Evolutionary conservation across 2,329 filamentous ascomycete species (phyloP), one percentile per base, ranked within the genome.

Genomic region (Clonostachys rhizophaga): DNA sequence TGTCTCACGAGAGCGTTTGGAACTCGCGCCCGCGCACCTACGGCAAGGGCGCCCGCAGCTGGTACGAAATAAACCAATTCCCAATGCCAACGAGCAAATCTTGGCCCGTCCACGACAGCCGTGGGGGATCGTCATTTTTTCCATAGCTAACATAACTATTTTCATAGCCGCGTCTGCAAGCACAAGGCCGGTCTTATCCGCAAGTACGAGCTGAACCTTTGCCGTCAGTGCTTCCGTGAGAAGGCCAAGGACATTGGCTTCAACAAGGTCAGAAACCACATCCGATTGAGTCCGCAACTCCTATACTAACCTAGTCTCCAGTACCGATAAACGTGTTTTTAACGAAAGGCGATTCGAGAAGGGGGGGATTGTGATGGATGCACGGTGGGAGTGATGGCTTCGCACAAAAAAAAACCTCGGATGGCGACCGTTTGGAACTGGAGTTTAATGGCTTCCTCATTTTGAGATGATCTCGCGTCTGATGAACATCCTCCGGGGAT

Each of bases 141-240:
- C 49, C 42, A 30, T 33, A n/a, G 56, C 65, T 68, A 59, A 67
- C 63, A 49, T 54, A 45, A 12, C 9, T 30, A 4, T 24, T 54
- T 52, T 49, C 58, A 57, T 58, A 83, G 79, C 79, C 79, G 79
- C 56, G 77, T 83, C 68, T 83, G 79, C 89, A 90, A 91, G 70
- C 92, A 99, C 88, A 86, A 83, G 70, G 92, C 94, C 68, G 94
- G 94, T 95, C 86, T 99, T 63, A 96, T 99, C 85, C 91, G 94
- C 82, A 99, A 99, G 82, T 99, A 99, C 81, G 92, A 94, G 70
- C 83, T 96, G 64, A 90, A 95, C 76, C 83, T 87, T 69, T 87
- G 84, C 82, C 83, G 84, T 81, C 84, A 87, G 71, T 87, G 84
- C 79, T 87, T 86, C 81, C 79, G 83, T 66, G 83, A 87, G 78